Evolutionary conservation across 1,284 basidiomycete species (phyloP), one percentile per base, ranked within the genome.

Genomic region (Xerocomus cyaneibrunnescens): DNA sequence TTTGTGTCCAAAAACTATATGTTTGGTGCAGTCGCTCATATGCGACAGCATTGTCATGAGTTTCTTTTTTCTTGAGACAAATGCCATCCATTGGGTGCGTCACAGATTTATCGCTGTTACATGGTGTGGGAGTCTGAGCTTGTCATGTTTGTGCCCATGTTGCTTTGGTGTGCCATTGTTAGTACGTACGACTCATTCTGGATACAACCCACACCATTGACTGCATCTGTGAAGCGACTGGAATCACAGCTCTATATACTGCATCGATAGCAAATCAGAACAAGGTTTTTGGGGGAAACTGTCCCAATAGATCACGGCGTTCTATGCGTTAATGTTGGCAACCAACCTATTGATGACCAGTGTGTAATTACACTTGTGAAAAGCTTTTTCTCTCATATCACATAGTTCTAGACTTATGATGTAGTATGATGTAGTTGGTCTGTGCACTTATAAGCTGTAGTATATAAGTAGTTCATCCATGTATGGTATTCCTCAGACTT

Each of bases 81-180:
- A 30, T 12, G 28, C 13, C 28, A 30, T 12, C 10, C 13, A 12
- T 12, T 6, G 9, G 3, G 28, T 30, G 3, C 8, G 7, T 12
- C 27, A 3, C 9, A 67, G 65, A 49, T 67, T 7, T 57, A 62
- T 36, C 62, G 65, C 7, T 66, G 63, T 40, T 62, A 63, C 17
- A 37, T 42, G 3, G 54, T 59, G n/a, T 63, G 58, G 61, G 58
- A 59, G 35, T 62, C 61, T 1, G 56, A 51, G 10, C 19, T 41
- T 1, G 5, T 64, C 34, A 57, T 64, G 42, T 31, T 64, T 3
- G 3, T 64, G 2, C 62, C 65, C 14, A 14, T 38, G 12, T 4
- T 64, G n/a, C 49, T 65, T 17, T 64, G 65, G 61, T 55, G 49
- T 40, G 37, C 28, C 10, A 41, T 44, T 13, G 42, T 16, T 19